Conservation (phyloP, 1,284 basidiomycete species). For the Ustilago lituana region DNA sequence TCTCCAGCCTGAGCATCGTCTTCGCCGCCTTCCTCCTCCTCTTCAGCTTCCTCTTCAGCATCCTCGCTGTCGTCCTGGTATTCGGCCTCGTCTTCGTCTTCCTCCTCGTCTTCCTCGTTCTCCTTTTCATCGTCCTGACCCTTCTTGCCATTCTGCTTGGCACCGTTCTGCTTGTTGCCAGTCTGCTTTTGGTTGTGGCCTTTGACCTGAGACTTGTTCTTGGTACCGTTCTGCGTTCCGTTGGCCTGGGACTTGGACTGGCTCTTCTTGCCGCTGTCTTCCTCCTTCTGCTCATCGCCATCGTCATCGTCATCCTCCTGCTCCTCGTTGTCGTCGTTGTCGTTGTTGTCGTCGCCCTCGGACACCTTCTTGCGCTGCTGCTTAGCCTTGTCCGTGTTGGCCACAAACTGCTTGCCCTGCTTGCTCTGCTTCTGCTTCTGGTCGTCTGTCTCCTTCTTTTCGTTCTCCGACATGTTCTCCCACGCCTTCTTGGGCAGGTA, state of each 20-base stretch:
- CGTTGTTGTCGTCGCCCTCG: conserved; percentile 4
- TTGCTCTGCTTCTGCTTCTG: conserved; percentile 44
- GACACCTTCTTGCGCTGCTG: conserved; percentile 34
- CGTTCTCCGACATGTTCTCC: conserved; percentile 48
- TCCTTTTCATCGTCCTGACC: conserved; percentile 13
- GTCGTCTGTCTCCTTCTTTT: conserved; percentile 40
- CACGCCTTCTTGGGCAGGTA: conserved; percentile 49
- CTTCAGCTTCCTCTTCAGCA: conserved; percentile 5
- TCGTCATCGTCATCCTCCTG: conserved; percentile 11
- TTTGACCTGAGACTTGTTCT: conserved; percentile 8
- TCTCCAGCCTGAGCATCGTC: conserved; percentile 25
- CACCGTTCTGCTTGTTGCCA: conserved; percentile 12
- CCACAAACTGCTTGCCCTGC: conserved; percentile 38
- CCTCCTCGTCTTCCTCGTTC: conserved; percentile 5
- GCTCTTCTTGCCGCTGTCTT: conserved; percentile 5
- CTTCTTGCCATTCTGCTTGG: conserved; percentile 12
- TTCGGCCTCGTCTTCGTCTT: conserved; percentile 13
- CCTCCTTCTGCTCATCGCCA: conserved; percentile 11
- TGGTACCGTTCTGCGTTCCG: conserved; percentile 2
- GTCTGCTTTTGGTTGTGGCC: conserved; percentile 8
- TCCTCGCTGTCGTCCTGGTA: conserved; percentile 8
- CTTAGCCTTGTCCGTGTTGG: conserved; percentile 34
- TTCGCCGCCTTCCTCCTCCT: conserved; percentile 7
- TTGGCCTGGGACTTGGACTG: conserved; percentile 12
- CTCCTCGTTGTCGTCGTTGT: conserved; percentile 10